These are phyloP conservation scores for Neurospora tetraspora DNA, from an alignment of 495 filamentous ascomycete genomes.

Conservation along the genomic window DNA sequence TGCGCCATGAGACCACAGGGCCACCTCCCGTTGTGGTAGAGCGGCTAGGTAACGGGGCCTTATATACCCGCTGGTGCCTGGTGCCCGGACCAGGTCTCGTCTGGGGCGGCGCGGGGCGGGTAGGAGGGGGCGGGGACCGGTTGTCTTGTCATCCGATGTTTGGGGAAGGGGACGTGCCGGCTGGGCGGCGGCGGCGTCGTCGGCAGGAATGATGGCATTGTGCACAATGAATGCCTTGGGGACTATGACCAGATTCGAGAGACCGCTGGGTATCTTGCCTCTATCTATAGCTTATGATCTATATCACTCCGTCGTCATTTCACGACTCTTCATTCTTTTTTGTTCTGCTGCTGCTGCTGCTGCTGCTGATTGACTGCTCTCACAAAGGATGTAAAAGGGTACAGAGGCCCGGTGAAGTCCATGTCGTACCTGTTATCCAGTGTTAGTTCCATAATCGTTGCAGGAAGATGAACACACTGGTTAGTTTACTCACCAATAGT, in stretches of 20 bases:
- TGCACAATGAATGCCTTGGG: too few relatives aligned
- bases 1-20: background rate
- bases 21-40: background rate
- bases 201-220: too few relatives aligned
- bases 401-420: conserved; percentile 52
- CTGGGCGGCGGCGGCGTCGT: too few relatives aligned
- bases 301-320: background rate
- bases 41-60: background rate
- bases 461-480: too few relatives aligned
- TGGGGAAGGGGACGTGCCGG: too few relatives aligned
- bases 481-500: conserved; percentile 55
- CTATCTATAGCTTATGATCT: background rate
- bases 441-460: too few relatives aligned
- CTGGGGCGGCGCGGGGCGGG: too few relatives aligned
- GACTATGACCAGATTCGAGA: too few relatives aligned
- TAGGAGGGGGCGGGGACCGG: too few relatives aligned
- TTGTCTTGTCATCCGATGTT: too few relatives aligned
- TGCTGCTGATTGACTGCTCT: conserved; percentile 19
- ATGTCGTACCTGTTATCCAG: conserved; percentile 50
- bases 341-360: background rate
- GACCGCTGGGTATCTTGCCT: background rate
- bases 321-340: background rate
- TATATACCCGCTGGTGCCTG: too few relatives aligned
- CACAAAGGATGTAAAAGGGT: conserved; percentile 45
- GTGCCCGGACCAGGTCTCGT: too few relatives aligned